These are phyloP conservation scores for Blastobotrys chiropterorum DNA, from an alignment of 805 yeast species.

Conservation along the genomic window DNA sequence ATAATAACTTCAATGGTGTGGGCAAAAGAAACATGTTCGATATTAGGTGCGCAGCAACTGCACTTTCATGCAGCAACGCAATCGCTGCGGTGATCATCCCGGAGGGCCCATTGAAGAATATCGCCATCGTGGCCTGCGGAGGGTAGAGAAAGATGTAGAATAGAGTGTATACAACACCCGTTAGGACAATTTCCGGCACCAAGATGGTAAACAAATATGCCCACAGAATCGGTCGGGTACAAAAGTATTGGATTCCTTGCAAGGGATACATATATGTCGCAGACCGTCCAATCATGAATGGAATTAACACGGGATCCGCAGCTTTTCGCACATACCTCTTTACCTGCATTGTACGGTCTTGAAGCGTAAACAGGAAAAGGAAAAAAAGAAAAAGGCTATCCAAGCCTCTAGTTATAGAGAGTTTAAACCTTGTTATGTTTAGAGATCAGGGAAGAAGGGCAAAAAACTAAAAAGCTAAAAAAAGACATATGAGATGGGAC, in stretches of 20 bases:
- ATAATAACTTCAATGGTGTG: constrained; percentile 40
- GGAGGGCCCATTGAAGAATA: constrained; percentile 44
- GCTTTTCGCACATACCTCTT: constrained; percentile 2
- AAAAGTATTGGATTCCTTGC: constrained; percentile 39
- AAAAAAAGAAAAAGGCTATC: too few relatives aligned
- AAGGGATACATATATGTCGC: constrained; percentile 31
- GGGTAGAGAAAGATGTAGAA: constrained; percentile 41
- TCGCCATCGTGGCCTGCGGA: constrained; percentile 36
- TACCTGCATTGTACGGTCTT: background rate
- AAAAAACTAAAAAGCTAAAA: too few relatives aligned
- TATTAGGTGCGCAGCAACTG: constrained; percentile 38
- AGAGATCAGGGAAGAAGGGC: too few relatives aligned
- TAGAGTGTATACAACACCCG: constrained; percentile 32
- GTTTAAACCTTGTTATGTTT: too few relatives aligned
- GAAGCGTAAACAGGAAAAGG: background rate
- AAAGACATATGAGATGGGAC: too few relatives aligned
- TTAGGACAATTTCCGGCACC: constrained; percentile 41
- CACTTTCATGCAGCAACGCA: constrained; percentile 39
- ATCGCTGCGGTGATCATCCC: constrained; percentile 44
- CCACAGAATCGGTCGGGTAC: constrained; percentile 40
- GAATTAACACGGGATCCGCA: constrained; percentile 22
- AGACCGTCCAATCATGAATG: constrained; percentile 20
- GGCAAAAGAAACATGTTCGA: constrained; percentile 42
- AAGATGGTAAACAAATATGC: constrained; percentile 39
- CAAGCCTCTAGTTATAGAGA: too few relatives aligned